Conservation (phyloP, 2,329 filamentous ascomycete species). For the Parastagonospora avenae region DNA sequence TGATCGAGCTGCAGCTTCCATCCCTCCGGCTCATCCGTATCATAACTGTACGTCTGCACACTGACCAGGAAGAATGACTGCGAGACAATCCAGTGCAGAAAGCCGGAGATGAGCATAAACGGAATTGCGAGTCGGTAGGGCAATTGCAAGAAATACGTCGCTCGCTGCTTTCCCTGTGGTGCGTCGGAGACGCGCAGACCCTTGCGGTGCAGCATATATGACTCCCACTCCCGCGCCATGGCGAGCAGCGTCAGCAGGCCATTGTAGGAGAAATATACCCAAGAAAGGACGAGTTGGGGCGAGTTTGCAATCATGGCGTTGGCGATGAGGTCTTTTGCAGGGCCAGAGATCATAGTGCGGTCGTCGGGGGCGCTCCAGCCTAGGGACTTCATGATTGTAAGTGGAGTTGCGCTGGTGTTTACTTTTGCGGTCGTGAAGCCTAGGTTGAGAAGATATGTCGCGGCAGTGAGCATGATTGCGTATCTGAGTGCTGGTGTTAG, state of each 20-base stretch:
- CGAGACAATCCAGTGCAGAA: slow-evolving; percentile 53
- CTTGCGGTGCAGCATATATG: slow-evolving; percentile 41
- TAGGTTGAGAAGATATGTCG: background rate
- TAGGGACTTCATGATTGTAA: background rate
- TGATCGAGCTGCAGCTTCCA: background rate
- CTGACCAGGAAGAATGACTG: slow-evolving; percentile 50
- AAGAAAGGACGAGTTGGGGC: slow-evolving; percentile 53
- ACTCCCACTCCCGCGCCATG: slow-evolving; percentile 53
- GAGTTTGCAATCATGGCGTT: slow-evolving; percentile 50
- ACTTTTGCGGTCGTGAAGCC: no score
- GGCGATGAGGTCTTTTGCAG: background rate
- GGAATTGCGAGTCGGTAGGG: slow-evolving; percentile 48
- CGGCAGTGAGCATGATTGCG: background rate
- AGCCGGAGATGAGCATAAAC: slow-evolving; percentile 36
- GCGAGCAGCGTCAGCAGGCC: slow-evolving; percentile 54
- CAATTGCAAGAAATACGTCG: slow-evolving; percentile 49
- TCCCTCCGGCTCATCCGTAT: background rate
- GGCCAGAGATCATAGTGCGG: background rate
- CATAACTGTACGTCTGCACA: slow-evolving; percentile 22
- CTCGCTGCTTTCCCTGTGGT: slow-evolving; percentile 40
- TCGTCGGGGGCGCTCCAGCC: background rate
- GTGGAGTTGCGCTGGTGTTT: no score
- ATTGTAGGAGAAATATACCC: slow-evolving; percentile 55
- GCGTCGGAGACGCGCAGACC: slow-evolving; percentile 43
- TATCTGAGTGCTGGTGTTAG: background rate